Conservation (phyloP, 2,329 filamentous ascomycete species). For the Sporothrix brasiliensis region DNA sequence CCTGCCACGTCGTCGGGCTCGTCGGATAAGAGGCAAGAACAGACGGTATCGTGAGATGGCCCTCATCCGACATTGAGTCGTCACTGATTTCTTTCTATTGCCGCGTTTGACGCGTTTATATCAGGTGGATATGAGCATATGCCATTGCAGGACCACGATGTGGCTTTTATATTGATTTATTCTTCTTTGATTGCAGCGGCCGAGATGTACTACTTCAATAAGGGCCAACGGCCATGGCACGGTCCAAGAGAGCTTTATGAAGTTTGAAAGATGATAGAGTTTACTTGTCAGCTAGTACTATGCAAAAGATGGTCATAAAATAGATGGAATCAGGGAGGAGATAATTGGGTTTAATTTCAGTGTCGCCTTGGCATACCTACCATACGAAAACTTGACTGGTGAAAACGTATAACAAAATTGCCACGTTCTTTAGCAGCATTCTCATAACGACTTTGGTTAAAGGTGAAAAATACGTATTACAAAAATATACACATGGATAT, state of each 20-base stretch:
- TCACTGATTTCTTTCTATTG: neutral
- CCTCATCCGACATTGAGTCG: neutral
- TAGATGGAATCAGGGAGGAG: too few species aligned
- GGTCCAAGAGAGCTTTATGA: too few species aligned
- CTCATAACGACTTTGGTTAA: neutral
- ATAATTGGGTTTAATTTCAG: too few species aligned
- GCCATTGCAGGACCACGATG: too few species aligned
- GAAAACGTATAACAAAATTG: too few species aligned
- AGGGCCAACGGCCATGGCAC: neutral
- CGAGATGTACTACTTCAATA: neutral
- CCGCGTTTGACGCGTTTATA: neutral
- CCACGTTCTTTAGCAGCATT: too few species aligned
- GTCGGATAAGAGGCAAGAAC: constrained; percentile 10
- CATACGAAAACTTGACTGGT: too few species aligned
- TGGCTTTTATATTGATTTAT: neutral
- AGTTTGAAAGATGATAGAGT: too few species aligned
- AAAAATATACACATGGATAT: neutral
- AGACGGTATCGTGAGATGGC: neutral
- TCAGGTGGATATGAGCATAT: too few species aligned
- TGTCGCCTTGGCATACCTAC: too few species aligned
- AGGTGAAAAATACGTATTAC: neutral
- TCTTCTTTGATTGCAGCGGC: neutral
- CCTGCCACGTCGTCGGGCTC: neutral
- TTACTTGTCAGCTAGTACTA: too few species aligned
- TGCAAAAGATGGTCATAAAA: too few species aligned